Conservation (phyloP, 805 yeast species). For the Candida silvicultrix region DNA sequence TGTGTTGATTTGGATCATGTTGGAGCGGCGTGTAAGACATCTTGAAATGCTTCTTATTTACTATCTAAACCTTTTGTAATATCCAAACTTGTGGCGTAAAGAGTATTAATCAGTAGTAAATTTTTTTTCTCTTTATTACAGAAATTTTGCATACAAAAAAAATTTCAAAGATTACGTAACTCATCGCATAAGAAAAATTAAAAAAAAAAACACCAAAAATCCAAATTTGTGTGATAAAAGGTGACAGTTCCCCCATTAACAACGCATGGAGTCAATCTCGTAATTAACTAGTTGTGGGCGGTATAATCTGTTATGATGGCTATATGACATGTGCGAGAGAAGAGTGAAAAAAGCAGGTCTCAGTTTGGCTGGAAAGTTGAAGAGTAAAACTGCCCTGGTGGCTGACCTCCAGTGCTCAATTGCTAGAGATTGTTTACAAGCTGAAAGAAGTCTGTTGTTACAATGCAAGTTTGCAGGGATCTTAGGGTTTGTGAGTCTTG, state of each 20-base stretch:
- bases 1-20: constrained; percentile 25
- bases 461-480: constrained; percentile 16
- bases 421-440: constrained; percentile 23
- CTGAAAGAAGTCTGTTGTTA: constrained; percentile 19
- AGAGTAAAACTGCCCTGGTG: constrained; percentile 2
- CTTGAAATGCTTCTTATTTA: neutral
- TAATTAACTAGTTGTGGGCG: neutral
- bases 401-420: constrained; percentile 13
- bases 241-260: no score
- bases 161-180: neutral
- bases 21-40: constrained; percentile 34
- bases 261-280: neutral
- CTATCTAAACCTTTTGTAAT: neutral
- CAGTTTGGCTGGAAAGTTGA: neutral
- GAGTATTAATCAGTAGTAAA: neutral
- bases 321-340: neutral
- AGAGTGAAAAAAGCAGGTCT: neutral
- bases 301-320: no score
- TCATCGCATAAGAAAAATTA: neutral
- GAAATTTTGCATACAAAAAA: neutral
- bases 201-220: no score
- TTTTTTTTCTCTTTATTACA: neutral
- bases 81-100: neutral
- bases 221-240: no score
- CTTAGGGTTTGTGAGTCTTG: constrained; percentile 14